Percentiles rank a stretch among this genome's conserved stretches.
Evolutionary conservation across 768 basidiomycete genomes (phyloP).

Genomic region (Calocera viscosa): DNA sequence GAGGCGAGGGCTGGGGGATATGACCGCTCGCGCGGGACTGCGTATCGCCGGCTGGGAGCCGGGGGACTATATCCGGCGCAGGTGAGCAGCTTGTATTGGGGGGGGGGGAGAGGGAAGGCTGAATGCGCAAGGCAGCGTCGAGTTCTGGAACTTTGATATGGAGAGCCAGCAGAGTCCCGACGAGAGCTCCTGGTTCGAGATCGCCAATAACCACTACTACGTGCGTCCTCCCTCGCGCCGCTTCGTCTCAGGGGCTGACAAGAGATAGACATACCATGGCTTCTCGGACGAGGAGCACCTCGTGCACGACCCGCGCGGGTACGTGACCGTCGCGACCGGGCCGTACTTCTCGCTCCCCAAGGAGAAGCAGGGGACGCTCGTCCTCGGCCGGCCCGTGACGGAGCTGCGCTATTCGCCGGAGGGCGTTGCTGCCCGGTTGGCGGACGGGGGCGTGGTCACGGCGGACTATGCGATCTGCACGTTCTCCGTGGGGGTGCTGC

Average conservation of each 20-base stretch:
- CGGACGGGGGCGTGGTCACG: slow-evolving; percentile 32
- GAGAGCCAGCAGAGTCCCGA: slow-evolving; percentile 7
- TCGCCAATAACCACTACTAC: not conserved
- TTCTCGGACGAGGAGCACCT: slow-evolving; percentile 7
- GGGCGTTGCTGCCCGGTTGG: not conserved
- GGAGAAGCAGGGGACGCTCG: not conserved
- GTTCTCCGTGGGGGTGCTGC: slow-evolving; percentile 58
- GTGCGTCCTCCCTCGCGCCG: not conserved
- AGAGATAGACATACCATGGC: not conserved
- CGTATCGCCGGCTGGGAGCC: not conserved
- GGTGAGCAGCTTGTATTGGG: not conserved
- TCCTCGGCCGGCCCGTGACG: not conserved
- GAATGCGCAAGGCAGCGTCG: not conserved
- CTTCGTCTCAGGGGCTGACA: not conserved
- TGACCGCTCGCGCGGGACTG: slow-evolving; percentile 1
- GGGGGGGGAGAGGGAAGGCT: not conserved
- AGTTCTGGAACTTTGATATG: slow-evolving; percentile 10
- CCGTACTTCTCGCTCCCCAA: not conserved
- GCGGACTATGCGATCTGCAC: slow-evolving; percentile 53
- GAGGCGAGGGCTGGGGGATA: not conserved
- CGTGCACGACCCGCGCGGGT: not conserved
- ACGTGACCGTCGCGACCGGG: not conserved
- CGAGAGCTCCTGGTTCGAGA: slow-evolving; percentile 5
- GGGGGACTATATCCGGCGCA: not conserved
- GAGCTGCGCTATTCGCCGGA: not conserved